Base-by-base conservation (phyloP, 1,284 basidiomycete genomes). In the Meira miltonrushii region DNA sequence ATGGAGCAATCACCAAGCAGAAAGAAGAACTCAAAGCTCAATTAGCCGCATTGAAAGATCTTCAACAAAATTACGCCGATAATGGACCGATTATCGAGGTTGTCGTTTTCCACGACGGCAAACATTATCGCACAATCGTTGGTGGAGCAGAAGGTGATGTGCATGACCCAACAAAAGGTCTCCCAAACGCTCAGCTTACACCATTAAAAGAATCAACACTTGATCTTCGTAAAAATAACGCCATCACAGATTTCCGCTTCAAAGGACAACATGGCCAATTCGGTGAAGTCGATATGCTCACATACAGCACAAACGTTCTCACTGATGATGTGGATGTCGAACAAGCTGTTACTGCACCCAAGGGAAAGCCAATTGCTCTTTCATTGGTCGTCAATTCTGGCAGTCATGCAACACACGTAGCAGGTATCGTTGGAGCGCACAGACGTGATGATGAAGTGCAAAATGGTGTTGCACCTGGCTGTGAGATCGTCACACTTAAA, bases 341-440 rank as follows among this genome's bases (percentile, higher is more conserved):
- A 39, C 39, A 50, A 17, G 38, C 52, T 52, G 23, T 12, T 10
- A 43, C 52, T 1, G 21, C 52, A 19, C 38, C 38, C 7, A 55
- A 57, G 48, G 48, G 48, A 38, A 54, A 50, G 23, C 48, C 52
- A 39, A 23, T 58, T 33, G 50, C 38, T 5, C 37, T 74, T 48
- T 73, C 71, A 56, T 61, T 78, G 33, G 77, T 78, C 51, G 71
- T 68, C 23, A 58, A 72, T 3, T 66, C 72, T n/a, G 78, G 78
- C 15, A 70, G 66, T 37, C 78, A 79, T 61, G 78, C 75, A 28
- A 78, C 78, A 19, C 78, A 79, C 59, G 78, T 79, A 6, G 78
- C 77, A 11, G 75, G 77, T 23, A 79, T 79, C 49, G 74, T 78
- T 37, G 75, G 69, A 23, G 76, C 78, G 2, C 57, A 68, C 2